These are phyloP conservation scores for Talaromyces marneffei DNA, from an alignment of 2,329 filamentous ascomycete genomes.

Conservation along the genomic window DNA sequence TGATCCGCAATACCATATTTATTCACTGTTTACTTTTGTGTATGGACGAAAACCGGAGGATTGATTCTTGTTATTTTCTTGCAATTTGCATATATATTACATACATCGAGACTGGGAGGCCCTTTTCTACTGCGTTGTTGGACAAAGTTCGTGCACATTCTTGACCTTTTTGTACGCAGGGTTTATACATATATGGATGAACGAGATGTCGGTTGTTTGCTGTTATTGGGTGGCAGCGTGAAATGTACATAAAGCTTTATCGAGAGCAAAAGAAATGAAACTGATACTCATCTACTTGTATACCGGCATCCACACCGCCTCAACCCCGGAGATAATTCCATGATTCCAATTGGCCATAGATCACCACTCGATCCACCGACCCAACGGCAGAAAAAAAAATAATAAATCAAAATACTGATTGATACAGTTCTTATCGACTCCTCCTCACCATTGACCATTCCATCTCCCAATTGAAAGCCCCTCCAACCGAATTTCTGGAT, in stretches of 20 bases:
- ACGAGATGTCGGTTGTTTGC: not conserved
- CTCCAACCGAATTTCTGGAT: not conserved
- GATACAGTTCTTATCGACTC: not conserved
- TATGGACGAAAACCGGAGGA: conserved; percentile 15
- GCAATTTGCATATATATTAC: not conserved
- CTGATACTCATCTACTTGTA: not conserved
- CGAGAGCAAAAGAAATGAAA: not conserved
- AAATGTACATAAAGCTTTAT: not conserved
- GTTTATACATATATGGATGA: not conserved
- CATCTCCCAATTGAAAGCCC: not conserved
- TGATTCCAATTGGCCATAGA: not conserved
- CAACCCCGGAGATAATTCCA: not conserved
- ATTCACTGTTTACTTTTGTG: conserved; percentile 17
- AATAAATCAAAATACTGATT: too few relatives aligned
- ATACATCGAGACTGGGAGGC: not conserved
- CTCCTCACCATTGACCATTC: not conserved
- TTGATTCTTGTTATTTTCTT: not conserved
- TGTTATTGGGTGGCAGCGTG: not conserved
- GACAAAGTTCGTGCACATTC: not conserved
- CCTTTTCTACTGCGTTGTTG: not conserved
- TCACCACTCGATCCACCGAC: not conserved
- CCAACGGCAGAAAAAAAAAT: not conserved
- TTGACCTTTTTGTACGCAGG: not conserved
- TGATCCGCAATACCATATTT: conserved; percentile 26
- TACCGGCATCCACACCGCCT: not conserved